Conservation (phyloP, 768 basidiomycete species). For the Suillus decipiens region DNA sequence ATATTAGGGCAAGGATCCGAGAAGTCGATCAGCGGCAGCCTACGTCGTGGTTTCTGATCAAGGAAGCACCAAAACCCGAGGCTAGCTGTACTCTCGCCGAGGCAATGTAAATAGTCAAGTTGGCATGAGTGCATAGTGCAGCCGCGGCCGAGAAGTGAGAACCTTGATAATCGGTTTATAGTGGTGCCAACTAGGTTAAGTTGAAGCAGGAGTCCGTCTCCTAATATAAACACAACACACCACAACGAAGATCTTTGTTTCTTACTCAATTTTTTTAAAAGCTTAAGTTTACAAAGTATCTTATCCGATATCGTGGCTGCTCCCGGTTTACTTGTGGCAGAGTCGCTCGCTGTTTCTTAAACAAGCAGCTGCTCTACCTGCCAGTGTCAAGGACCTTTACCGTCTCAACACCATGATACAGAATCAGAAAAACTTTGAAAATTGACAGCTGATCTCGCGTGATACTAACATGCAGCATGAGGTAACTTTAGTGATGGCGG, state of each 20-base stretch:
- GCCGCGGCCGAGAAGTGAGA: background rate
- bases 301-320: background rate
- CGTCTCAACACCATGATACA: background rate
- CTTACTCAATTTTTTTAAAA: background rate
- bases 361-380: background rate
- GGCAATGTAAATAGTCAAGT: background rate
- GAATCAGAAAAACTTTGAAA: background rate
- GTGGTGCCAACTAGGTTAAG: background rate
- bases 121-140: background rate
- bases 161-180: background rate
- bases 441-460: background rate
- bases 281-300: background rate
- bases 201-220: background rate
- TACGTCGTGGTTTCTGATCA: conserved; percentile 1
- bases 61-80: conserved; percentile 6
- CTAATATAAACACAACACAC: background rate
- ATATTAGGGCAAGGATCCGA: conserved; percentile 1
- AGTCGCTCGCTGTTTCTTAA: background rate
- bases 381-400: background rate
- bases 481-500: background rate
- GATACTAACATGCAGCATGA: background rate
- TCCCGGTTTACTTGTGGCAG: background rate
- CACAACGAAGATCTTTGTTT: background rate
- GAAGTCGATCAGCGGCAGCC: conserved; percentile 3
- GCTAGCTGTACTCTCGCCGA: background rate